Evolutionary conservation across 371 early-diverging fungal genomes (phyloP), one percentile per base, ranked within the genome.

Genomic region (Dichotomocladium elegans): DNA sequence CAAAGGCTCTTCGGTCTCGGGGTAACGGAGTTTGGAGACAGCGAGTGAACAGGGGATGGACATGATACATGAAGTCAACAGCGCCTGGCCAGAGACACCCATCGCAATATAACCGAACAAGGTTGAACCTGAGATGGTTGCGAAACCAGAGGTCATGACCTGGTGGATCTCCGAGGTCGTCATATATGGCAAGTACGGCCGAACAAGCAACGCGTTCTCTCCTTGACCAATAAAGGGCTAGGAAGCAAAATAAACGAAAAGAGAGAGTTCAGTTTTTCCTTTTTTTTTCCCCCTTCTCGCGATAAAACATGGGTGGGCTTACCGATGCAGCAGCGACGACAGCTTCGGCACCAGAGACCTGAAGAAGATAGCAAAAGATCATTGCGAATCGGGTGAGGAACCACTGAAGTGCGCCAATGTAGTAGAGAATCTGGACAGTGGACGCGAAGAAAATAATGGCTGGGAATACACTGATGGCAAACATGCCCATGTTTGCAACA

Each of bases 61-160:
- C 94, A 94, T 94, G 79, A 94, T 79, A 66, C 93, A 94, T 3
- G 91, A 83, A 1, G 94, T 92, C 63, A 91, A 73, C 7, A 91
- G 59, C 26, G 83, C 79, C 33, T 82, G 69, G 19, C 87, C 76
- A 44, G 79, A 72, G 3, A 86, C 83, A 41, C 87, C 87, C 67
- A 89, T 71, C 4, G 79, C 64, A 58, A 88, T 70, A 58, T 88
- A 88, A 17, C 82, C 89, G 50, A 86, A 77, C 28, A 94, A 67
- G 15, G 89, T 88, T 15, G 93, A 91, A 17, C 95, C 95, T 24
- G 92, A 83, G 55, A 91, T 85, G 51, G 94, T 94, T 15, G 93
- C 86, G 72, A 94, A 94, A 34, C 93, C 94, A 47, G 92, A 90
- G 14, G 87, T 83, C 91, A 95, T 87, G 75, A 86, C 81, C 46